Conservation (phyloP, 352 stramenopile genomes). For the Phytophthora kernoviae region DNA sequence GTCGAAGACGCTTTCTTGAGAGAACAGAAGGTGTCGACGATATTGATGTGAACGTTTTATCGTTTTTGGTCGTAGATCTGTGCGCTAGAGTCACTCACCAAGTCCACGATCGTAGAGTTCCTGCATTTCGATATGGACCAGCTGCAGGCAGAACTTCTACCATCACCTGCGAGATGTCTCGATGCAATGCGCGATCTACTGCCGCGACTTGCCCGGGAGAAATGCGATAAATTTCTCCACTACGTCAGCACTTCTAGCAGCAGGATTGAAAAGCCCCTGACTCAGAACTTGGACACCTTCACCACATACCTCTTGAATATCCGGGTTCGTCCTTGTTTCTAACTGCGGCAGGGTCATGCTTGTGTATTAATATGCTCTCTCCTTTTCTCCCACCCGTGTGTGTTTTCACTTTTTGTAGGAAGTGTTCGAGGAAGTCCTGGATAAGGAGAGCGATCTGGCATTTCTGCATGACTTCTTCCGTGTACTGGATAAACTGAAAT, state of each 20-base stretch:
- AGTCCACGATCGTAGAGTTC: constrained; percentile 40
- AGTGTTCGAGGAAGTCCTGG: constrained; percentile 48
- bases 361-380: no score
- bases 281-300: constrained; percentile 41
- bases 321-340: constrained; percentile 24
- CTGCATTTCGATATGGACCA: constrained; percentile 46
- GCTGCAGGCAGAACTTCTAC: constrained; percentile 43
- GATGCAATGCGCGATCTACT: constrained; percentile 42
- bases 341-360: no score
- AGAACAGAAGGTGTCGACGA: background rate
- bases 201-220: constrained; percentile 46
- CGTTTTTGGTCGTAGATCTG: constrained; percentile 14
- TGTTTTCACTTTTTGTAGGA: constrained; percentile 25
- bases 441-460: constrained; percentile 52
- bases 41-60: background rate
- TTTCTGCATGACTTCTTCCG: constrained; percentile 54
- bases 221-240: constrained; percentile 49
- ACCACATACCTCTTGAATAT: constrained; percentile 60
- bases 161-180: constrained; percentile 49
- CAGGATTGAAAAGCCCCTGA: constrained; percentile 56
- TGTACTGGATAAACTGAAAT: constrained; percentile 37
- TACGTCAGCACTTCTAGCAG: constrained; percentile 42
- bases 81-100: constrained; percentile 22
- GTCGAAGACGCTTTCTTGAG: background rate
- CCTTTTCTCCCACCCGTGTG: no score